These are phyloP conservation scores for Meyerozyma sp. DNA, from an alignment of 1,139 yeast genomes.

Conservation along the genomic window DNA sequence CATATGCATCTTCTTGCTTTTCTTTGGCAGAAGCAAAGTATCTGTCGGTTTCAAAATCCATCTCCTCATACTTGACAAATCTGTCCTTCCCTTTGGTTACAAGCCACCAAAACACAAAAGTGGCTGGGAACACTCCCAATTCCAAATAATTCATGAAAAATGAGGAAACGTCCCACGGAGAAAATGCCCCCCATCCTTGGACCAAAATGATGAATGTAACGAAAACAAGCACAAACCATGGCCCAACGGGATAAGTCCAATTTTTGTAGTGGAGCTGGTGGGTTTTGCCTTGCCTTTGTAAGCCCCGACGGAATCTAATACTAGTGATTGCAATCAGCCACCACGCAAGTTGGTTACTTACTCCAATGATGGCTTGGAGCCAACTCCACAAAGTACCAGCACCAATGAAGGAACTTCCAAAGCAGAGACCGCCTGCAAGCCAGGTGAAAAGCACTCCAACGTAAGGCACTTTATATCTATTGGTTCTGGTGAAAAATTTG, in stretches of 20 bases:
- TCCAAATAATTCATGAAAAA: slow-evolving; percentile 37
- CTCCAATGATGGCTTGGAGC: slow-evolving; percentile 41
- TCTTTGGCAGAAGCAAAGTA: slow-evolving; percentile 51
- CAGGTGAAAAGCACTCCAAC: slow-evolving; percentile 38
- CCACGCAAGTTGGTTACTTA: slow-evolving; percentile 40
- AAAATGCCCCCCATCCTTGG: slow-evolving; percentile 49
- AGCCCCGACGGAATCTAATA: slow-evolving; percentile 36
- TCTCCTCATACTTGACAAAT: slow-evolving; percentile 43
- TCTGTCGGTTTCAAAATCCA: slow-evolving; percentile 61
- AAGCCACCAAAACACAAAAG: slow-evolving; percentile 40
- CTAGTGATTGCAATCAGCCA: slow-evolving; percentile 36
- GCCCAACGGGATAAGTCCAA: slow-evolving; percentile 42
- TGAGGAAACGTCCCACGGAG: slow-evolving; percentile 36
- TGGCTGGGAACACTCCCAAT: slow-evolving; percentile 32
- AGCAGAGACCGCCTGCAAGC: slow-evolving; percentile 38
- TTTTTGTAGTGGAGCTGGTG: slow-evolving; percentile 30
- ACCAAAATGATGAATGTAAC: slow-evolving; percentile 29
- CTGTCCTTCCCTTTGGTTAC: slow-evolving; percentile 39
- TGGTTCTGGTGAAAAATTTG: slow-evolving; percentile 27
- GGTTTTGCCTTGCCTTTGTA: slow-evolving; percentile 30
- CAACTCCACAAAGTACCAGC: slow-evolving; percentile 42
- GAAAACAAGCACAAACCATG: slow-evolving; percentile 32
- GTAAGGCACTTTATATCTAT: slow-evolving; percentile 33
- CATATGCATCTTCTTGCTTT: slow-evolving; percentile 28
- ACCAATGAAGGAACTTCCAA: slow-evolving; percentile 40